These are phyloP conservation scores for Lasiodiplodia sp. DNA, from an alignment of 2,329 filamentous ascomycete genomes.

Conservation along the genomic window DNA sequence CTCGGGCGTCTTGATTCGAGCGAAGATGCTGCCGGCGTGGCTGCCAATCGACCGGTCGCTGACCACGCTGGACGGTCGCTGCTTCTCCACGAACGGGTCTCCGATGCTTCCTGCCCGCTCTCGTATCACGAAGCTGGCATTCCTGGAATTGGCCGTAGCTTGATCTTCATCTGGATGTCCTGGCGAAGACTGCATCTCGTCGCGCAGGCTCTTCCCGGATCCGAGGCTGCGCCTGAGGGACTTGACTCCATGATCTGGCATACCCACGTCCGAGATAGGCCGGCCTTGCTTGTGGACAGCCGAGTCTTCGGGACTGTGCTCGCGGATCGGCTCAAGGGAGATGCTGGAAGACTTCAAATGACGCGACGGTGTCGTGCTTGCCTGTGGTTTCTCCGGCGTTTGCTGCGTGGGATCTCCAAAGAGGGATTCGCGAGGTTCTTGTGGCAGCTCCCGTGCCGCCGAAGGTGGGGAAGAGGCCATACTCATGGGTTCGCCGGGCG, in stretches of 20 bases:
- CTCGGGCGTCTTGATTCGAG: slow-evolving; percentile 51
- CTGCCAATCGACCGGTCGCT: slow-evolving; percentile 52
- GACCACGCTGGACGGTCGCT: slow-evolving; percentile 49
- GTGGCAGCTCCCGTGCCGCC: neutral
- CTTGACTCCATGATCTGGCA: slow-evolving; percentile 53
- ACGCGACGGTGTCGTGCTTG: slow-evolving; percentile 35
- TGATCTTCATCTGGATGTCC: slow-evolving; percentile 47
- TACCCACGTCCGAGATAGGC: slow-evolving; percentile 50
- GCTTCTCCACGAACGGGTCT: slow-evolving; percentile 40
- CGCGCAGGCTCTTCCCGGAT: slow-evolving; percentile 5
- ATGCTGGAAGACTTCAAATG: slow-evolving; percentile 41
- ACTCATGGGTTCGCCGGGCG: slow-evolving; percentile 31
- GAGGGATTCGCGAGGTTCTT: neutral
- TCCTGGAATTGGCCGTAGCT: slow-evolving; percentile 1
- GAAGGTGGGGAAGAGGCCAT: slow-evolving; percentile 28
- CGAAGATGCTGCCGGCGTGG: slow-evolving; percentile 42
- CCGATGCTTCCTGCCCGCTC: slow-evolving; percentile 19
- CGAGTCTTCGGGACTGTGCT: slow-evolving; percentile 55
- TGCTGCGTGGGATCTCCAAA: slow-evolving; percentile 18
- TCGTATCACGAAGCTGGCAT: neutral
- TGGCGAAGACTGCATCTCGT: slow-evolving; percentile 15
- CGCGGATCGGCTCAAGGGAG: slow-evolving; percentile 60
- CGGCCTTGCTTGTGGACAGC: slow-evolving; percentile 52
- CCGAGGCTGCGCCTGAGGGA: slow-evolving; percentile 40
- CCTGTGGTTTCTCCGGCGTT: neutral